phyloP scores from a whole-genome alignment of 2,329 filamentous ascomycete genomes.

The Blastomyces percursus region DNA sequence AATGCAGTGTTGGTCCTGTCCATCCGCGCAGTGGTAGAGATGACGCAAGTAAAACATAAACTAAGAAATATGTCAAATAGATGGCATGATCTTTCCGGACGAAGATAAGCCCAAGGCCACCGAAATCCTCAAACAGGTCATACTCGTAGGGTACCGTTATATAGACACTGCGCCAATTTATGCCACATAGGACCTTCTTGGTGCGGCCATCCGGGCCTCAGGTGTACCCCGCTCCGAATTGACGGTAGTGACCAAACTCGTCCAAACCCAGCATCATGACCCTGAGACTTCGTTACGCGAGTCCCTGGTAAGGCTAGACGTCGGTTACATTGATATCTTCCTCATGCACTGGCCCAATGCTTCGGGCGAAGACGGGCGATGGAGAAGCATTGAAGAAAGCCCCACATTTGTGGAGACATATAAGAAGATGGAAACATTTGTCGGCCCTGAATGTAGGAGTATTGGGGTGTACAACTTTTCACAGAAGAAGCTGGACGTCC shows the following conservation, averaged over 20 bases:
- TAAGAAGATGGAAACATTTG: background rate
- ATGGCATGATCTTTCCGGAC: background rate
- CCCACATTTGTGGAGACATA: slow-evolving; percentile 1
- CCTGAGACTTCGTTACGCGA: background rate
- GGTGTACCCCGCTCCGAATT: background rate
- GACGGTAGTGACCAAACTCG: background rate
- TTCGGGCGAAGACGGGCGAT: background rate
- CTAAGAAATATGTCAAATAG: background rate
- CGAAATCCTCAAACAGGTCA: background rate
- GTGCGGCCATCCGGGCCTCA: background rate
- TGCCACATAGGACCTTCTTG: background rate
- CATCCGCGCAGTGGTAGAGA: background rate
- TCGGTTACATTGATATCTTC: background rate
- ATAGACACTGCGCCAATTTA: background rate
- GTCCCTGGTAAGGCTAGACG: background rate
- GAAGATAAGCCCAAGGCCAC: background rate
- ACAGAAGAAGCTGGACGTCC: background rate
- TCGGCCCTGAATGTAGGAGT: background rate
- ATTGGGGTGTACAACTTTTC: background rate
- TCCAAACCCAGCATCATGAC: background rate
- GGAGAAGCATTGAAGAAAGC: background rate
- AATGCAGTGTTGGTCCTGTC: background rate
- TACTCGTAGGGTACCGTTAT: background rate
- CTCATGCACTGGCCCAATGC: background rate
- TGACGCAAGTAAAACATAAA: background rate